These are phyloP conservation scores for Nicotiana noctiflora DNA, from an alignment of 257 asterid species.

Conservation along the genomic window DNA sequence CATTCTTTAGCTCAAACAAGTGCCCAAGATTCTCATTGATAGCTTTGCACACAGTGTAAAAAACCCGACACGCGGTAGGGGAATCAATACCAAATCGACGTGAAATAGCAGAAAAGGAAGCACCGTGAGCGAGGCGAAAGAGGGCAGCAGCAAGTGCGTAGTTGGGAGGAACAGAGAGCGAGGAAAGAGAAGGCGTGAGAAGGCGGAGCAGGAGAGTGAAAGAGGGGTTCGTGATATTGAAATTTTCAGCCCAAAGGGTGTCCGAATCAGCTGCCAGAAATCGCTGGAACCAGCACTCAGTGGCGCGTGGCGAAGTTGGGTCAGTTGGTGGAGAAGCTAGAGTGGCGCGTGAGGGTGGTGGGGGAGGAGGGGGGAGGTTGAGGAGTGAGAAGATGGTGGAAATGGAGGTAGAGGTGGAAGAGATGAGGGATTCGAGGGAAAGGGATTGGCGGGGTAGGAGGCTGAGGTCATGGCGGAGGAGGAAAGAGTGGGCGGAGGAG, in stretches of 20 bases:
- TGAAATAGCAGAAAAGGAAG: conserved; percentile 51
- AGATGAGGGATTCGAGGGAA: conserved; percentile 59
- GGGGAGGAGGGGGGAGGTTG: conserved; percentile 30
- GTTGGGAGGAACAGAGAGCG: conserved; percentile 50
- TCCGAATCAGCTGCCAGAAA: conserved; percentile 55
- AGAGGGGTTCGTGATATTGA: conserved; percentile 58
- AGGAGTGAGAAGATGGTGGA: conserved; percentile 48
- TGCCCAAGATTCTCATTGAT: conserved; percentile 68
- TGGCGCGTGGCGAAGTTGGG: conserved; percentile 15
- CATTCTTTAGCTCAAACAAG: conserved; percentile 70
- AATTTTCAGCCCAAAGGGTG: conserved; percentile 63
- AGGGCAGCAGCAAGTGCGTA: conserved; percentile 70
- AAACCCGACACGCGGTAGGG: conserved; percentile 57
- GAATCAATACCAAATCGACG: conserved; percentile 61
- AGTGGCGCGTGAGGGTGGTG: not conserved
- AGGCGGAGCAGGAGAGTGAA: conserved; percentile 80
- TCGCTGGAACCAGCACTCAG: conserved; percentile 47
- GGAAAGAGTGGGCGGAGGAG: conserved; percentile 61
- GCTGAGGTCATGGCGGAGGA: conserved; percentile 61
- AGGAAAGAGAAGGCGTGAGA: conserved; percentile 51
- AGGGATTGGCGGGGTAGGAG: conserved; percentile 74
- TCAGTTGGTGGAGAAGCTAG: not conserved
- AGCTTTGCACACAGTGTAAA: conserved; percentile 66
- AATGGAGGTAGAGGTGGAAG: conserved; percentile 60
- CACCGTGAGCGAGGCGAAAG: conserved; percentile 60